Conservation (phyloP, 2,329 filamentous ascomycete genomes). For the Alternaria brassicicola region DNA sequence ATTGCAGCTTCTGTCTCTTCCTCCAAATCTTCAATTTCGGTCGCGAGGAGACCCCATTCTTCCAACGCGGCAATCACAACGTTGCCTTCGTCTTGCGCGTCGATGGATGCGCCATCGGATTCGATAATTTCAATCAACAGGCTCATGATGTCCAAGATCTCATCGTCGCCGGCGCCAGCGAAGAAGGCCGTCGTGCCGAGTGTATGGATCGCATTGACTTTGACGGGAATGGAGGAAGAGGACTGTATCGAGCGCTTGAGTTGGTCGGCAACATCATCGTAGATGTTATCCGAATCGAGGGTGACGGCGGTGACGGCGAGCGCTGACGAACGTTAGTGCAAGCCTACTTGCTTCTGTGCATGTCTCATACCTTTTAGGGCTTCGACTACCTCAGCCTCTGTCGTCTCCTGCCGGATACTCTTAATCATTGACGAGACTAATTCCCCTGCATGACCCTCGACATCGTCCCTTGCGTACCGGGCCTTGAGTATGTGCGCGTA, state of each 20-base stretch:
- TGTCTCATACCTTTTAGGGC: conserved; percentile 65
- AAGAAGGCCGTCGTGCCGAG: conserved; percentile 76
- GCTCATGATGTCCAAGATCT: conserved; percentile 73
- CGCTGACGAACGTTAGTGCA: conserved; percentile 51
- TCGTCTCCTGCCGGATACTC: conserved; percentile 72
- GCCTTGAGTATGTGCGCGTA: conserved; percentile 71
- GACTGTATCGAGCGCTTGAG: conserved; percentile 71
- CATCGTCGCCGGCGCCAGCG: conserved; percentile 72
- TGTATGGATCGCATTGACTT: conserved; percentile 74
- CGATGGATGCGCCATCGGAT: conserved; percentile 75
- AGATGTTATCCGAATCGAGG: conserved; percentile 68
- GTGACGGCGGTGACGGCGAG: conserved; percentile 74
- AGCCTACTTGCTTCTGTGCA: not conserved
- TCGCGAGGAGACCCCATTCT: conserved; percentile 81
- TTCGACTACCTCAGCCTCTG: conserved; percentile 70
- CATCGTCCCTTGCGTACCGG: conserved; percentile 68
- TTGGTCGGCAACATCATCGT: conserved; percentile 63
- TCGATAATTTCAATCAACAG: conserved; percentile 79
- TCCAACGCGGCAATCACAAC: conserved; percentile 77
- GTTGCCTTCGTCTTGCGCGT: conserved; percentile 71
- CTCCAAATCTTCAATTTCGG: conserved; percentile 75
- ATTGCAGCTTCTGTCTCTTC: conserved; percentile 73
- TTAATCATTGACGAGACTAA: conserved; percentile 70
- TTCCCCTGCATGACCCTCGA: conserved; percentile 65
- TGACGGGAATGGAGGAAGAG: conserved; percentile 67